These are phyloP conservation scores for Marasmius sp. DNA, from an alignment of 1,284 basidiomycete species.

Conservation along the genomic window DNA sequence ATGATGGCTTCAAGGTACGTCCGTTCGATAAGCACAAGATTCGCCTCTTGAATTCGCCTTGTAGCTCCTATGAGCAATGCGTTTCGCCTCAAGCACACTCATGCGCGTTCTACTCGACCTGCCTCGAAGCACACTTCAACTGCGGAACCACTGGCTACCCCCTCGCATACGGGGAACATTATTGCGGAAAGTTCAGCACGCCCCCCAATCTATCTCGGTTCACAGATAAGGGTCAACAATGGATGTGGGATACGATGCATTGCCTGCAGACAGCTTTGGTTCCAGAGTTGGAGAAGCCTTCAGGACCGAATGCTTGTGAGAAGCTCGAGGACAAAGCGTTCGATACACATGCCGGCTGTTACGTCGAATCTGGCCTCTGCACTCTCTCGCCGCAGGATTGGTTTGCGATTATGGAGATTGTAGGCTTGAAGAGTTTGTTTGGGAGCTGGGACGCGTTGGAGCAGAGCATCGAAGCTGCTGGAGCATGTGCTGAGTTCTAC, in stretches of 20 bases:
- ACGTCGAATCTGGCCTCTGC: conserved; percentile 39
- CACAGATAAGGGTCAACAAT: conserved; percentile 32
- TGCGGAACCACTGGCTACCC: conserved; percentile 44
- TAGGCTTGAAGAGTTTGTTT: conserved; percentile 32
- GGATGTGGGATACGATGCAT: conserved; percentile 46
- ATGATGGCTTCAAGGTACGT: no score
- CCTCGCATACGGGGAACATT: conserved; percentile 37
- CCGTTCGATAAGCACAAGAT: no score
- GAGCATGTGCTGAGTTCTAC: conserved; percentile 28
- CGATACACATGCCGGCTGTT: conserved; percentile 40
- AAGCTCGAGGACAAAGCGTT: conserved; percentile 37
- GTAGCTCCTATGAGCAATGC: conserved; percentile 20
- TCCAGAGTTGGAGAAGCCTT: conserved; percentile 27
- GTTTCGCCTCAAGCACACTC: conserved; percentile 31
- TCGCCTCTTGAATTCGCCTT: no score
- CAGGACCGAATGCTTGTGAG: conserved; percentile 26
- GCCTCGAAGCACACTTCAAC: conserved; percentile 41
- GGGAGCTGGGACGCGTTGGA: conserved; percentile 30
- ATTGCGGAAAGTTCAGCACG: conserved; percentile 37
- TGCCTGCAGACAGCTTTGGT: conserved; percentile 43
- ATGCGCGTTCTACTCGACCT: conserved; percentile 44
- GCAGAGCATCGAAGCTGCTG: conserved; percentile 24
- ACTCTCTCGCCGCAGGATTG: conserved; percentile 33
- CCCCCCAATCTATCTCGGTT: conserved; percentile 23
- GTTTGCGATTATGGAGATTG: conserved; percentile 36